Evolutionary conservation across 768 basidiomycete species (phyloP).

Genomic region (Inosperma sp.): DNA sequence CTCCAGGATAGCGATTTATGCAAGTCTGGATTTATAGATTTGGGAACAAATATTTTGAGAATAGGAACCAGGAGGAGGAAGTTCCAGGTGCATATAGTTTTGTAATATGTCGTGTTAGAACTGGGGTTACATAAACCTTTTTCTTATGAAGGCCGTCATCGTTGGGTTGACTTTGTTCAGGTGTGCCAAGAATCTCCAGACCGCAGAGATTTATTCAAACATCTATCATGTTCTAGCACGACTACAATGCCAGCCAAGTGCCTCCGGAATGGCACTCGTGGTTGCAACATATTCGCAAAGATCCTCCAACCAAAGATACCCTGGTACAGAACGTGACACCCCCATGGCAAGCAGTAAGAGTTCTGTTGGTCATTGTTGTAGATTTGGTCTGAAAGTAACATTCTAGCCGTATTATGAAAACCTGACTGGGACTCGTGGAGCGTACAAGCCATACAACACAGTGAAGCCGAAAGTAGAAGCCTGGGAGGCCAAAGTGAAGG

Average conservation of each 20-base stretch:
- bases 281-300: slow-evolving; percentile 84
- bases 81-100: slow-evolving; percentile 67
- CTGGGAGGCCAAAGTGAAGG: slow-evolving; percentile 73
- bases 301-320: slow-evolving; percentile 71
- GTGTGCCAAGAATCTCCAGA: slow-evolving; percentile 34
- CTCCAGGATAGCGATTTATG: slow-evolving; percentile 7
- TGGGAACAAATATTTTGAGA: slow-evolving; percentile 94
- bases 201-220: slow-evolving; percentile 2
- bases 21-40: slow-evolving; percentile 48
- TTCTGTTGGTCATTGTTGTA: background rate
- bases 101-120: too few species aligned
- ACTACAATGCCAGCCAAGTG: slow-evolving; percentile 89
- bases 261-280: slow-evolving; percentile 98
- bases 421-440: slow-evolving; percentile 88
- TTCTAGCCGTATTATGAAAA: slow-evolving; percentile 79
- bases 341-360: slow-evolving; percentile 77
- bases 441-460: slow-evolving; percentile 87
- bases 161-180: slow-evolving; percentile 95
- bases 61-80: slow-evolving; percentile 81
- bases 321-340: slow-evolving; percentile 66
- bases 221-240: slow-evolving; percentile 49
- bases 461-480: slow-evolving; percentile 72
- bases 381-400: slow-evolving; percentile 1
- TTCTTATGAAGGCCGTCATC: slow-evolving; percentile 67
- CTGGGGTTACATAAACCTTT: too few species aligned